Conservation (phyloP, 176 grass and related monocot genomes). For the Zea luxurians region DNA sequence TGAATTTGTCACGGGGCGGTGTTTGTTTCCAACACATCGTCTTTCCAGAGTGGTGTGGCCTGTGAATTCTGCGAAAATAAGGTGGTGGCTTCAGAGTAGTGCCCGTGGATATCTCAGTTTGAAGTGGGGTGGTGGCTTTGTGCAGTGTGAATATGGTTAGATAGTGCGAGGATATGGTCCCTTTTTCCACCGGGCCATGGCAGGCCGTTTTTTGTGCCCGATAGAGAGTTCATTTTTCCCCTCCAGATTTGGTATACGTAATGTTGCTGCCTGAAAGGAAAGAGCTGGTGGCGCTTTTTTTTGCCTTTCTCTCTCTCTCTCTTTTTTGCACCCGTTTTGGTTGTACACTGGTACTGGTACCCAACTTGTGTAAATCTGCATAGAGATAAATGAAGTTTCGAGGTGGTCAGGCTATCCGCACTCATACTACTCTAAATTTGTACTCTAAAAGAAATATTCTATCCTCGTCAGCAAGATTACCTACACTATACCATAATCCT, state of each 20-base stretch:
- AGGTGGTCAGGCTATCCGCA: no score
- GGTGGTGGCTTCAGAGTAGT: background rate
- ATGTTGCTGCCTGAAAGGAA: constrained; percentile 29
- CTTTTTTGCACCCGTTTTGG: background rate
- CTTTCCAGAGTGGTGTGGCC: background rate
- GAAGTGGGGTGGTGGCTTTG: constrained; percentile 5
- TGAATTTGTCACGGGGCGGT: background rate
- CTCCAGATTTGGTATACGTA: constrained; percentile 22
- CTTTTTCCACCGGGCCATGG: constrained; percentile 1
- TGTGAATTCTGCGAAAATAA: constrained; percentile 44
- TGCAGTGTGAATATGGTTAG: constrained; percentile 53
- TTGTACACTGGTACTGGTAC: background rate
- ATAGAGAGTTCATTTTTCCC: background rate
- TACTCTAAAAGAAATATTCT: no score
- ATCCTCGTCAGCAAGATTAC: no score
- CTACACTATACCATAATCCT: no score
- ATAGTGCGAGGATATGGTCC: constrained; percentile 31
- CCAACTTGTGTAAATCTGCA: constrained; percentile 17
- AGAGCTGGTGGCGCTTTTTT: constrained; percentile 11
- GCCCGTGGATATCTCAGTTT: background rate
- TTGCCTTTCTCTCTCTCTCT: background rate
- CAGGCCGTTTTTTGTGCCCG: constrained; percentile 11
- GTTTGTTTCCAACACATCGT: background rate
- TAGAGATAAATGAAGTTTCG: constrained; percentile 21
- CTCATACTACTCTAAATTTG: no score